Conservation (phyloP, 2,329 filamentous ascomycete genomes). For the Dactylellina drechsleri region DNA sequence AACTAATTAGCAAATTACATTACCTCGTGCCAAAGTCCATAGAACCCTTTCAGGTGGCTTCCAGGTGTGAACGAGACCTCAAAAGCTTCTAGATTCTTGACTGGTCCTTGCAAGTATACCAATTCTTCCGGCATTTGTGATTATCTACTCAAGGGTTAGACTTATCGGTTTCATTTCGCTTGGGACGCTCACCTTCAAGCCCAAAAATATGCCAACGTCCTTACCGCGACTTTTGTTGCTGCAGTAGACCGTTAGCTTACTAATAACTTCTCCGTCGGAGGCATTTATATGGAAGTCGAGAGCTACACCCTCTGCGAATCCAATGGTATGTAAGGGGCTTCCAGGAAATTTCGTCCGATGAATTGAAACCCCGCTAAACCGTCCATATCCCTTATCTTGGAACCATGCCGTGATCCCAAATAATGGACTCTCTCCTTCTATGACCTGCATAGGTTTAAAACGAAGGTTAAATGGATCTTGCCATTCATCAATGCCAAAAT, state of each 20-base stretch:
- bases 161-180: not conserved
- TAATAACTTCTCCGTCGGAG: not conserved
- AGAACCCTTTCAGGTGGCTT: not conserved
- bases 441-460: not conserved
- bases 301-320: conserved; percentile 2
- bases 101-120: not conserved
- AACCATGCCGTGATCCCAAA: conserved; percentile 7
- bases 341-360: not conserved
- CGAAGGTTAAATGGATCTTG: not conserved
- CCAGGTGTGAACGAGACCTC: not conserved
- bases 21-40: conserved; percentile 2
- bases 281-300: conserved; percentile 3
- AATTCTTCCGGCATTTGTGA: not conserved
- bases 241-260: not conserved
- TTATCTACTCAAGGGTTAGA: not conserved
- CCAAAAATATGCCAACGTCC: not conserved
- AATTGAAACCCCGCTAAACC: conserved; percentile 1
- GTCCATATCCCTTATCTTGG: not conserved
- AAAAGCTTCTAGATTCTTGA: not conserved
- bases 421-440: not conserved
- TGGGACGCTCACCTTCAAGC: conserved; percentile 4
- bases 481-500: conserved; percentile 4
- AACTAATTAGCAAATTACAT: too few relatives aligned
- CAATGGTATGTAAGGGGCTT: not conserved
- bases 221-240: not conserved